These are phyloP conservation scores for Oryza meridionalis DNA, from an alignment of 176 grass and related monocot genomes.

Conservation along the genomic window DNA sequence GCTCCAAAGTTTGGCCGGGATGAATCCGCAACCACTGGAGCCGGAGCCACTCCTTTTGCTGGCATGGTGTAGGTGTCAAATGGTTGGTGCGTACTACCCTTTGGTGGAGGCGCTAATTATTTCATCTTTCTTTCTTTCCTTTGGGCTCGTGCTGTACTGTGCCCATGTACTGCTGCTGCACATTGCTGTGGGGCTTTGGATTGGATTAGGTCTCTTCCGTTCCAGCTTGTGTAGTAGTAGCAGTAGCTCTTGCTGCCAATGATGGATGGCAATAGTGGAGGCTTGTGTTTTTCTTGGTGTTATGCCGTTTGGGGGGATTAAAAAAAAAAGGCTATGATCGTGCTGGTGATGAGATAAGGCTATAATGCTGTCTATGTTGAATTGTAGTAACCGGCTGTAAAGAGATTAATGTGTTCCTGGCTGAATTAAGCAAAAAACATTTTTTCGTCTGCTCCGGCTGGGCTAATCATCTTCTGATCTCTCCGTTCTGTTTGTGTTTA, in stretches of 20 bases:
- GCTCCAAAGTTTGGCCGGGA: not conserved
- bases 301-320: constrained; percentile 26
- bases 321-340: not conserved
- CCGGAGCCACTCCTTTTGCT: constrained; percentile 15
- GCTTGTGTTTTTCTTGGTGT: not conserved
- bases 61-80: not conserved
- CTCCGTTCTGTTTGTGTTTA: too few species aligned
- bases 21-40: not conserved
- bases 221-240: not conserved
- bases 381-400: not conserved
- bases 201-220: not conserved
- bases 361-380: not conserved
- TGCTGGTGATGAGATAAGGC: not conserved
- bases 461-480: not conserved
- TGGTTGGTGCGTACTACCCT: not conserved
- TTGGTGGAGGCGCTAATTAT: constrained; percentile 33
- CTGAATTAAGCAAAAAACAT: not conserved
- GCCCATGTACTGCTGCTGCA: not conserved
- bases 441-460: not conserved
- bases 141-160: not conserved
- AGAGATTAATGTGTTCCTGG: not conserved
- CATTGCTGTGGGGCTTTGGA: not conserved
- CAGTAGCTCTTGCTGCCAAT: constrained; percentile 12
- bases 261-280: constrained; percentile 17
- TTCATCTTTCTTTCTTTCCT: not conserved